These are phyloP conservation scores for Nothophytophthora sp. DNA, from an alignment of 352 stramenopile species.

Conservation along the genomic window DNA sequence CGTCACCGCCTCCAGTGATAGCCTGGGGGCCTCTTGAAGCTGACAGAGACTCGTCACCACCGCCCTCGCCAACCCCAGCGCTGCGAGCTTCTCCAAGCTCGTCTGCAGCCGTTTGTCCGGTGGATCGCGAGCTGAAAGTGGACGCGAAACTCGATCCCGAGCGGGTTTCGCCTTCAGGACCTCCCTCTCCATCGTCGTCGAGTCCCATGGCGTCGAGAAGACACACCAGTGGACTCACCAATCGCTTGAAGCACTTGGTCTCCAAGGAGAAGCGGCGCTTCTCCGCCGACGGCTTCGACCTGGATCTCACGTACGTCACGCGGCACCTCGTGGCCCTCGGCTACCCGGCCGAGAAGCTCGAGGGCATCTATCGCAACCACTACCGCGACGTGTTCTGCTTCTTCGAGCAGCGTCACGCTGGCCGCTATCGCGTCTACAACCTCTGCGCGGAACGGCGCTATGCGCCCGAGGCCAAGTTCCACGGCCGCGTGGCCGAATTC, in stretches of 20 bases:
- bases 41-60: background rate
- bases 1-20: conserved; percentile 10
- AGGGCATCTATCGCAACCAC: conserved; percentile 90
- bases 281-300: conserved; percentile 87
- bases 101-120: conserved; percentile 10
- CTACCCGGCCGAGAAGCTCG: conserved; percentile 87
- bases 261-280: conserved; percentile 92
- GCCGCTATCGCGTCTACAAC: conserved; percentile 91
- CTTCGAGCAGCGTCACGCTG: conserved; percentile 81
- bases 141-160: conserved; percentile 20
- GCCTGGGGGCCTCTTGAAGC: conserved; percentile 11
- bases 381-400: conserved; percentile 91
- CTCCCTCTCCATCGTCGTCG: conserved; percentile 15
- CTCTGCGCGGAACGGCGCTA: conserved; percentile 89
- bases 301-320: conserved; percentile 93
- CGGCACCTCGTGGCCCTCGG: conserved; percentile 86
- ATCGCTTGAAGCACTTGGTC: conserved; percentile 82
- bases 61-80: conserved; percentile 15
- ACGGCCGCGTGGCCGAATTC: conserved; percentile 70
- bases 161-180: conserved; percentile 6
- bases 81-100: conserved; percentile 4
- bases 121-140: conserved; percentile 16
- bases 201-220: conserved; percentile 19
- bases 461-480: conserved; percentile 71
- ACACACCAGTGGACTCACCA: conserved; percentile 31